Evolutionary conservation across 805 yeast genomes (phyloP), one percentile per base, ranked within the genome.

Genomic region (Brettanomyces naardenensis): DNA sequence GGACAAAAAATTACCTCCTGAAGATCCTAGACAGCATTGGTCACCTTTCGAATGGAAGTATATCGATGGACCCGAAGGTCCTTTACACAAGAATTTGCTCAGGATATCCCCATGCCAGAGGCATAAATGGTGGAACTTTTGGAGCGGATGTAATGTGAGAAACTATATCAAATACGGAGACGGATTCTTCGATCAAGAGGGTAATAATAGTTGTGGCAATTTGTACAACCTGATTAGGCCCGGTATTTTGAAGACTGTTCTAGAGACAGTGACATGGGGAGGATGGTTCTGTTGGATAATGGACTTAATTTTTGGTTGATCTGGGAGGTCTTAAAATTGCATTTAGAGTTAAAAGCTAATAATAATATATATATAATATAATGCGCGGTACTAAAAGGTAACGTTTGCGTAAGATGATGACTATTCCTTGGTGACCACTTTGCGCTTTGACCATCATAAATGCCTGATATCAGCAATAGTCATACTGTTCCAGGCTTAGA

Each of bases 61-160:
- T 56, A 88, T 92, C 36, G 89, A 84, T 51, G 98, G 98, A 0
- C 98, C 98, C 2, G 64, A 73, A 1, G 98, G 98, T 0, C 98
- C 98, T 1, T 58, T 92, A 37, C 66, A 69, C 39, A 90, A 90
- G 59, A 81, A 87, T 52, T 65, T 92, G 38, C 58, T 69, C 35
- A 68, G 98, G 31, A 57, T 63, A 1, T 70, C 75, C 13, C 78
- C 92, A 1, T 90, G 98, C 55, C 94, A 88, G 54, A 63, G 89
- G 26, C 68, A 76, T 44, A 88, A 86, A 56, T 87, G 96, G 96
- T 90, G 95, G 92, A 89, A 90, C 53, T 69, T 86, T 48, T 73
- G 86, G 76, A 70, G 75, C 40, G 80, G 87, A 2, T 90, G 98
- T 61, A 82, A 82, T 9, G 76, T 89, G 5, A 66, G 95, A 40